These are phyloP conservation scores for Huntiella abstrusa DNA, from an alignment of 2,329 filamentous ascomycete species.

Conservation along the genomic window DNA sequence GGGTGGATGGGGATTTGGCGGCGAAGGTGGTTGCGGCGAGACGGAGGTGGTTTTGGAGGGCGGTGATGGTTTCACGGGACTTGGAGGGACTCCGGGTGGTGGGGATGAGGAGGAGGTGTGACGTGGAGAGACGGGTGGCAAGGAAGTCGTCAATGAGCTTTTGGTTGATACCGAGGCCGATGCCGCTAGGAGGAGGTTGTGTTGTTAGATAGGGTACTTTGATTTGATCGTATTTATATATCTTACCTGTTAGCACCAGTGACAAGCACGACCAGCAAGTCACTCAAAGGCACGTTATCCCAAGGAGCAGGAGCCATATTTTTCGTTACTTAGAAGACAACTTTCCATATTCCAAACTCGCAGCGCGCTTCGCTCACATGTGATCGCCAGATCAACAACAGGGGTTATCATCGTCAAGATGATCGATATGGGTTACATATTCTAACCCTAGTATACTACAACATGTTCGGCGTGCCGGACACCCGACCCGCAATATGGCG, in stretches of 20 bases:
- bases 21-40: conserved; percentile 25
- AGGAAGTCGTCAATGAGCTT: conserved; percentile 86
- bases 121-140: conserved; percentile 40
- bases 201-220: not conserved
- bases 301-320: conserved; percentile 5
- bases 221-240: not conserved
- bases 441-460: too few species aligned
- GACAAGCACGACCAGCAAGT: conserved; percentile 9
- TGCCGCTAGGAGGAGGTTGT: conserved; percentile 38
- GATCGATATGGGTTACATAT: too few species aligned
- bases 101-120: conserved; percentile 61
- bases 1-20: conserved; percentile 32
- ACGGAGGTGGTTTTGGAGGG: conserved; percentile 44
- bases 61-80: conserved; percentile 49
- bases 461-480: too few species aligned
- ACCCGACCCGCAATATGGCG: too few species aligned
- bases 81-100: conserved; percentile 65
- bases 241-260: conserved; percentile 10
- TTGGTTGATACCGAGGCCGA: conserved; percentile 67
- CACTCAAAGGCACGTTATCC: conserved; percentile 3
- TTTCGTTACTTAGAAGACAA: too few species aligned
- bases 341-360: too few species aligned
- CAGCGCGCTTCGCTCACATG: too few species aligned
- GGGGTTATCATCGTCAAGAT: too few species aligned
- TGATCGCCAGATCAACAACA: too few species aligned